phyloP scores from a whole-genome alignment of 768 basidiomycete species.

The Boletus subparvulus region DNA sequence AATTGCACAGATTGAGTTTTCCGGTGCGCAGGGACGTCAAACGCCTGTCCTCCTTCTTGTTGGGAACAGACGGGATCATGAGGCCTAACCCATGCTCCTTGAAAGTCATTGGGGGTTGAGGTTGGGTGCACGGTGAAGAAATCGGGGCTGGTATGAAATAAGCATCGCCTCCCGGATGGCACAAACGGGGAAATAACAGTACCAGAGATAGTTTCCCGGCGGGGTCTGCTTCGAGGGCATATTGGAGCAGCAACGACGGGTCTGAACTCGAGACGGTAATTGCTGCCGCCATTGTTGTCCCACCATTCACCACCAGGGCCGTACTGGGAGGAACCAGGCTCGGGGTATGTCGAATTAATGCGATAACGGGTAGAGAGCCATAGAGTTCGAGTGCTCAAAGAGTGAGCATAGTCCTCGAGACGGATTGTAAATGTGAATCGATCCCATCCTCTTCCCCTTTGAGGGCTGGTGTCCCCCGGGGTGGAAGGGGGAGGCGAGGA shows the following conservation, averaged over 20 bases:
- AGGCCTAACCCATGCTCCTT: slow-evolving; percentile 15
- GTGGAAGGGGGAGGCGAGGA: neutral
- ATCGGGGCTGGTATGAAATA: slow-evolving; percentile 12
- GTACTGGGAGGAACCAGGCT: slow-evolving; percentile 22
- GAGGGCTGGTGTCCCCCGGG: neutral
- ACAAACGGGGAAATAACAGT: neutral
- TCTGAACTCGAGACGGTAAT: slow-evolving; percentile 76
- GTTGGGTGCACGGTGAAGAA: neutral
- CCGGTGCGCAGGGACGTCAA: slow-evolving; percentile 10
- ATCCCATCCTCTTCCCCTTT: slow-evolving; percentile 44
- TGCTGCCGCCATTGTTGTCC: slow-evolving; percentile 83
- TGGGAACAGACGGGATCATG: slow-evolving; percentile 2
- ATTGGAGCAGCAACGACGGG: neutral
- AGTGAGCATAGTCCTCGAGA: slow-evolving; percentile 66
- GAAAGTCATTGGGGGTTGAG: neutral
- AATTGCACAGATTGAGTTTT: slow-evolving; percentile 33
- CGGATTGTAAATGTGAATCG: slow-evolving; percentile 61
- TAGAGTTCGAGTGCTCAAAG: slow-evolving; percentile 50
- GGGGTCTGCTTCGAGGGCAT: neutral
- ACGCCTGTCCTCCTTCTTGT: neutral
- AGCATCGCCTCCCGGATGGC: neutral
- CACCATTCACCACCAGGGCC: slow-evolving; percentile 76
- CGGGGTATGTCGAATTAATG: slow-evolving; percentile 21
- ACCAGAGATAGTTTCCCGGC: slow-evolving; percentile 27
- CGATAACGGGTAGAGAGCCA: slow-evolving; percentile 62